phyloP scores from a whole-genome alignment of 2,329 filamentous ascomycete species.

The Metarhizium rileyi region DNA sequence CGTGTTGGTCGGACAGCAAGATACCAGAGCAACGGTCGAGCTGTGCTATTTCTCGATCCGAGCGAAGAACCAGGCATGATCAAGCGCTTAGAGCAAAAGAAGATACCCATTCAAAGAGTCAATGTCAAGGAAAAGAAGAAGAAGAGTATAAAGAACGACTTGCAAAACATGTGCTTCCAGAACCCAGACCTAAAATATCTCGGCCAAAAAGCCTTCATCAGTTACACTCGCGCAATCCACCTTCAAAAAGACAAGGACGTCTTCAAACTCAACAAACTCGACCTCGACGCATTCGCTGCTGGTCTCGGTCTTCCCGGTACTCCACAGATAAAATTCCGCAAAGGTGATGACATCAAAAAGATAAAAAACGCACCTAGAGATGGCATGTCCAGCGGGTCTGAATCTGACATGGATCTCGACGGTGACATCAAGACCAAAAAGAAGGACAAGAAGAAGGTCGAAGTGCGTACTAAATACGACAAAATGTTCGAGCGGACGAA shows the following conservation, averaged over 20 bases:
- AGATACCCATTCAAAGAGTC: constrained; percentile 78
- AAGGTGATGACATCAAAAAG: constrained; percentile 78
- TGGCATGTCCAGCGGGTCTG: constrained; percentile 53
- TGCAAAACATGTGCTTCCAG: constrained; percentile 95
- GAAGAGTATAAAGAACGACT: constrained; percentile 68
- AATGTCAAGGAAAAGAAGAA: constrained; percentile 86
- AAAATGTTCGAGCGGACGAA: constrained; percentile 97
- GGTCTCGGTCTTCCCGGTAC: constrained; percentile 85
- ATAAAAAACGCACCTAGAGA: constrained; percentile 77
- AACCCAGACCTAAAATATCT: constrained; percentile 90
- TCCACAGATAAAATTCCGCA: constrained; percentile 86
- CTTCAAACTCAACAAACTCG: constrained; percentile 74
- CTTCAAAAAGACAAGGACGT: constrained; percentile 86
- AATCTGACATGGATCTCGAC: constrained; percentile 43
- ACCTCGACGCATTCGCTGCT: constrained; percentile 75
- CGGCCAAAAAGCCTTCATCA: constrained; percentile 91
- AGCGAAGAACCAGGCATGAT: constrained; percentile 92
- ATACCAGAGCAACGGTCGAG: constrained; percentile 78
- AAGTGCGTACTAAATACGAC: constrained; percentile 89
- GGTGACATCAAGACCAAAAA: constrained; percentile 23
- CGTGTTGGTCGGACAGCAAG: constrained; percentile 90
- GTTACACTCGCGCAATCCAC: constrained; percentile 75
- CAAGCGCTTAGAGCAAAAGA: constrained; percentile 74
- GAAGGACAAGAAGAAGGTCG: constrained; percentile 52
- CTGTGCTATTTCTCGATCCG: constrained; percentile 84